A percentile compares a stretch with the other conserved stretches of the same genome.
Evolutionary conservation across 2,329 filamentous ascomycete species (phyloP).

Genomic region (Aspergillus persii): DNA sequence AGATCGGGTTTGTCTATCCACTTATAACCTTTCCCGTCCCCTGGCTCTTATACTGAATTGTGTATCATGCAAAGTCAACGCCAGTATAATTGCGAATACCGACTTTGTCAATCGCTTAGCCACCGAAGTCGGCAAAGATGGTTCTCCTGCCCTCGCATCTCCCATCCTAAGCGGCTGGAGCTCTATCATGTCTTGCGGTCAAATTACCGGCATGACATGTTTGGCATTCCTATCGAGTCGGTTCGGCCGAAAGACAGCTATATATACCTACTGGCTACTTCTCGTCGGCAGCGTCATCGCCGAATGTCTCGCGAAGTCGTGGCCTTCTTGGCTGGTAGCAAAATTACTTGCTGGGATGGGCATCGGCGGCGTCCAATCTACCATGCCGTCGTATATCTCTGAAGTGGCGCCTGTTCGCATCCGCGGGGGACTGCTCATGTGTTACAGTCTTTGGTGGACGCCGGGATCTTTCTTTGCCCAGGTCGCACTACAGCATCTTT

Average conservation of each 20-base stretch:
- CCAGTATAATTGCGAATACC: constrained; percentile 12
- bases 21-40: too few relatives aligned
- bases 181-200: constrained; percentile 10
- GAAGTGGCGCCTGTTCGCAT: constrained; percentile 8
- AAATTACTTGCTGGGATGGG: constrained; percentile 8
- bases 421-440: constrained; percentile 9
- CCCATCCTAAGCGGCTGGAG: constrained; percentile 12
- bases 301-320: neutral
- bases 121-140: constrained; percentile 1
- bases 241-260: constrained; percentile 4
- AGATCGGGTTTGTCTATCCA: constrained; percentile 6
- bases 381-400: constrained; percentile 7
- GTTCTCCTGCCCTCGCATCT: constrained; percentile 6
- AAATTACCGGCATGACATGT: constrained; percentile 11
- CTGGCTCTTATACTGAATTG: too few relatives aligned
- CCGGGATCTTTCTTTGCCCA: constrained; percentile 10
- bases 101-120: constrained; percentile 11
- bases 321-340: constrained; percentile 6
- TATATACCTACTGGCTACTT: constrained; percentile 10
- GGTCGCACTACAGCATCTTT: constrained; percentile 8
- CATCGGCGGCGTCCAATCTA: constrained; percentile 7
- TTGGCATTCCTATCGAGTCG: constrained; percentile 12
- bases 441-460: constrained; percentile 13
- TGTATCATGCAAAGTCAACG: constrained; percentile 3
- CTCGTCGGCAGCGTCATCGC: constrained; percentile 5